Conservation (phyloP, 129 eudicot genomes). For the Apium graveolens region DNA sequence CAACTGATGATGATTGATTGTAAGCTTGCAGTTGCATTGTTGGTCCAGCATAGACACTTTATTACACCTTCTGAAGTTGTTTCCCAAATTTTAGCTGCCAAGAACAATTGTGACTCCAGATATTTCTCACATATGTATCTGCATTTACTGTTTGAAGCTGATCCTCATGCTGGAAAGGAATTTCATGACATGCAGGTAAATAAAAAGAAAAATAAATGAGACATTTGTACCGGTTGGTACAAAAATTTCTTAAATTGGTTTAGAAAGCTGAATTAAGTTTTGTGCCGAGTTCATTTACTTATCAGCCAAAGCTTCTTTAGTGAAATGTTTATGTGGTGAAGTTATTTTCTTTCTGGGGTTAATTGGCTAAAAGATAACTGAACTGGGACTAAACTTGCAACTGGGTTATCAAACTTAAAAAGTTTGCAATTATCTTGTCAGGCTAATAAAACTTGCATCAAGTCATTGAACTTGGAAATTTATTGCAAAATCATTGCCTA, state of each 20-base stretch:
- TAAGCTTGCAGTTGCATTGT: conserved; percentile 60
- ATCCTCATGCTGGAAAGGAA: conserved; percentile 86
- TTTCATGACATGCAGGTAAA: conserved; percentile 96
- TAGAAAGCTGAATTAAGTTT: background rate
- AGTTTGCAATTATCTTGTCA: too few relatives aligned
- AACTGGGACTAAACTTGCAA: too few relatives aligned
- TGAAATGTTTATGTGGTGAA: background rate
- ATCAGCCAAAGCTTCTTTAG: background rate
- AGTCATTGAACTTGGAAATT: too few relatives aligned
- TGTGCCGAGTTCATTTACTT: background rate
- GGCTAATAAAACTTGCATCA: too few relatives aligned
- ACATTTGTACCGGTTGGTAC: background rate
- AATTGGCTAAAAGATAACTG: too few relatives aligned
- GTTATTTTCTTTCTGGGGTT: background rate
- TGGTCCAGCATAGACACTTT: conserved; percentile 62
- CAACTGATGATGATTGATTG: conserved; percentile 79
- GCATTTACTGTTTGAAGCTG: conserved; percentile 68
- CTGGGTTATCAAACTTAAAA: too few relatives aligned
- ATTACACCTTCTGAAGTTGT: conserved; percentile 85
- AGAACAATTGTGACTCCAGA: conserved; percentile 54
- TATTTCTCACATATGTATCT: conserved; percentile 63
- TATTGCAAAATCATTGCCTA: too few relatives aligned
- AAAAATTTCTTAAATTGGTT: background rate
- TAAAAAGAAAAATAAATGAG: background rate
- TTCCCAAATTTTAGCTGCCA: conserved; percentile 68